Base-by-base conservation (phyloP, 2,329 filamentous ascomycete species). In the Verticillium zaregamsianum region DNA sequence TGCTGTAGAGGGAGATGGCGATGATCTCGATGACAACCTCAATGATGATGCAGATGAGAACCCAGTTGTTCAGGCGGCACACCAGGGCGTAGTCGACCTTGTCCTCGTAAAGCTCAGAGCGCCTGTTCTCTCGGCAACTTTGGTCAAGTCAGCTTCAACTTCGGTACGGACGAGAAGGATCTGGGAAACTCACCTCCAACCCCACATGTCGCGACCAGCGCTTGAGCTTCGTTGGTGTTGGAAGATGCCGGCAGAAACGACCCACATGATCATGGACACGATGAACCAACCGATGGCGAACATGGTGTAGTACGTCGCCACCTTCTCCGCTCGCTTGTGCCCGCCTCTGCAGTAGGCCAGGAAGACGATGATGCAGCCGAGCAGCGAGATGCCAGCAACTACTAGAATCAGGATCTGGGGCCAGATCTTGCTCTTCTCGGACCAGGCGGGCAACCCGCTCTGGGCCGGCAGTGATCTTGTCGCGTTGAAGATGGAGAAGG, bases 261-360 rank as follows among this genome's bases (percentile, higher is more conserved):
- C 88, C 95, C 95, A 99, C 82, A 99, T 91, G 71, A 96, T 78
- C 75, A 96, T 90, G 74, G 90, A 95, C 76, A 96, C 89, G 72
- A 95, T 89, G 82, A 98, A 98, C 85, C 94, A 97, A 68, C 88
- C 90, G 64, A 97, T 90, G 37, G 93, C 90, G 74, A 99, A 97
- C 69, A 95, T 86, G 55, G 93, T 96, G 80, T 98, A 98, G 82
- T 98, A 99, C 57, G 96, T 89, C 59, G 90, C 90, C 28, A 95
- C 90, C 77, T 97, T 97, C 77, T 97, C 93, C 14, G 95, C 95
- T 68, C 92, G 86, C 68, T 82, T 82, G 77, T 98, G 94, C 2
- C 95, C 95, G 61, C 93, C 92, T 73, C 89, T 88, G 80, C 87
- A 96, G 80, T 98, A 98, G 17, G 88, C 90, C 70, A 88, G 83